Evolutionary conservation across 371 early-diverging fungal genomes (phyloP), one percentile per base, ranked within the genome.

Genomic region (Zychaea mexicana): DNA sequence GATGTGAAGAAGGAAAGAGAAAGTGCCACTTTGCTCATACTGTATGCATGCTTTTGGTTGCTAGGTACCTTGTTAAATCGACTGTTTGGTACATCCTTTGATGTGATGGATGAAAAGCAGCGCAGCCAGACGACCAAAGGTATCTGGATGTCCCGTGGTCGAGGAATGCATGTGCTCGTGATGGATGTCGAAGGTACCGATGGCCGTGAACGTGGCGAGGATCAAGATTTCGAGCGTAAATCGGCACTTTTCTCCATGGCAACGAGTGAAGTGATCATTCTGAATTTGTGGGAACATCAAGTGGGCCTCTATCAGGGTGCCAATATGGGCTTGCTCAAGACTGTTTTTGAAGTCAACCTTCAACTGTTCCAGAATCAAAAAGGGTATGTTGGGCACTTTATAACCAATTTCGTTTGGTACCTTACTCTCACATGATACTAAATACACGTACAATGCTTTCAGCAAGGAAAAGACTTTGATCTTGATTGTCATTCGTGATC

Each of bases 171-270:
- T 66, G 87, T 95, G 17, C 82, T 99, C 31, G 92, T 99, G 49
- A 88, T 98, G 88, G 99, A 99, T 77, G 99, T 99, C 4, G 99
- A 99, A 72, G 99, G 99, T 52, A 97, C 97, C 2, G 99, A 99
- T 72, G 98, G 99, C 46, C 90, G 98, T 53, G 99, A 98, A 72
- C 91, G 96, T 54, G 98, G 98, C 59, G 99, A 99, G 78, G 94
- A 99, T 71, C 97, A 97, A 88, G 98, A 99, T 66, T 98, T 98
- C 82, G 99, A 99, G 76, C 89, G 99, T 54, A 97, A 96, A 80
- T 94, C 94, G 59, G 97, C 98, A 19, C 83, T 99, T 57, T 99
- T 99, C 73, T 95, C 98, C 21, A 84, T 99, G 70, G 97, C 99
- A 1, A 93, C 95, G 10, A 84, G 95, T 49, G 96, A 98, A 77